Base-by-base conservation (phyloP, 768 basidiomycete genomes). In the Pleurotus salmoneostramineus region DNA sequence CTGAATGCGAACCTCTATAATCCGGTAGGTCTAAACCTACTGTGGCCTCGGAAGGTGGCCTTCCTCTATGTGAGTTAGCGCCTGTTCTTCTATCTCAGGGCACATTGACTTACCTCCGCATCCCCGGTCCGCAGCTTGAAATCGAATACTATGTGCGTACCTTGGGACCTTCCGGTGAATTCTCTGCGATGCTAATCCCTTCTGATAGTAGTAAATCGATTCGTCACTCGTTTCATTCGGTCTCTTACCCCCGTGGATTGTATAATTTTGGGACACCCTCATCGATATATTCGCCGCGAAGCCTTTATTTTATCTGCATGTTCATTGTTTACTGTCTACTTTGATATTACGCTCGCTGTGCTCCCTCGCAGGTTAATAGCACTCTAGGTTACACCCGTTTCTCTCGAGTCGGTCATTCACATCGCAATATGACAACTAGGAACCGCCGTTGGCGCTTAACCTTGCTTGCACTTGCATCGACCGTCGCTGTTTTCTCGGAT, bases 111-210 rank as follows among this genome's bases (percentile, higher is more conserved):
- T 60, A 59, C 54, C 32, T 51, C 48, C 56, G 52, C 58, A 5
- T 11, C 8, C 1, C 12, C 54, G 40, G 5, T 7, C 33, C 47
- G 47, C 64, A 98, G 95, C 80, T 98, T 64, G 95, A 98, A 76
- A 91, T 98, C 58, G 95, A 98, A 66, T 95, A 94, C 74, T 95
- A 94, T 72, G 89, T 91, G 56, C 74, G 89, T 82, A 10, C 44
- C 61, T 54, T 52, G 63, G 61, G 52, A 14, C 48, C 47, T n/a
- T 43, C 27, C 32, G 21, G 14, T 14, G 14, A 5, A 6, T 27
- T 43, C 40, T 42, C 3, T 32, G 21, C 1, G 10, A 49, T 17
- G 40, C 15, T 55, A 55, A 55, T 17, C 52, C 14, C 40, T n/a
- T 43, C 32, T 43, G 14, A 4, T 42, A 42, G 37, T 55, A 27